Conservation (phyloP, 495 filamentous ascomycete species). For the Massariosphaeria phaeospora region DNA sequence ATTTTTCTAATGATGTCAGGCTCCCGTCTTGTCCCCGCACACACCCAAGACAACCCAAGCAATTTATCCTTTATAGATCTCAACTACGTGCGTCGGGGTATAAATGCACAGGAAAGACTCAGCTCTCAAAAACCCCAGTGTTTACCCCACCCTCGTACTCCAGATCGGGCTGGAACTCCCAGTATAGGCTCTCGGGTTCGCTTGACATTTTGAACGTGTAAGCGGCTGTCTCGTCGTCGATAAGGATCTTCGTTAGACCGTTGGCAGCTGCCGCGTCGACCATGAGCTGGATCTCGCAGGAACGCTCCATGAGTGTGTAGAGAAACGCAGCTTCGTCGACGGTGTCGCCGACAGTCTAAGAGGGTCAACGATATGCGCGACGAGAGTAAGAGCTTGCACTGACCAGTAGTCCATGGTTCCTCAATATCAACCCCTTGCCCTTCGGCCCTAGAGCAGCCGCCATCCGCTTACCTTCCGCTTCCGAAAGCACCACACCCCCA, state of each 20-base stretch:
- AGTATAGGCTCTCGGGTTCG: slow-evolving; percentile 41
- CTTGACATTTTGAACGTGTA: slow-evolving; percentile 40
- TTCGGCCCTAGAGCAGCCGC: slow-evolving; percentile 40
- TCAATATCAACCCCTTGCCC: slow-evolving; percentile 41
- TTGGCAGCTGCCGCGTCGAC: slow-evolving; percentile 42
- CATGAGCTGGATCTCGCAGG: slow-evolving; percentile 41
- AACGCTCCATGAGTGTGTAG: slow-evolving; percentile 42
- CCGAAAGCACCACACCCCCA: slow-evolving; percentile 40
- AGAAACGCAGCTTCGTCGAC: slow-evolving; percentile 43
- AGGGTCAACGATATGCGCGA: not conserved
- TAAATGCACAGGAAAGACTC: no score
- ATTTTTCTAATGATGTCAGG: no score
- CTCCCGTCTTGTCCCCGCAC: no score
- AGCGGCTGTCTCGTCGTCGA: slow-evolving; percentile 39
- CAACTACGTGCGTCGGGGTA: no score
- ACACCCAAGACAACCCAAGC: no score
- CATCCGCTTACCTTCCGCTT: slow-evolving; percentile 40
- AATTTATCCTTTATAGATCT: no score
- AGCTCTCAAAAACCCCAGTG: slow-evolving; percentile 29
- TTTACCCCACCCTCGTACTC: slow-evolving; percentile 39
- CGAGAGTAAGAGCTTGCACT: not conserved
- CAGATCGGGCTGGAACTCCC: slow-evolving; percentile 43
- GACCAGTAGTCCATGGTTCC: slow-evolving; percentile 41
- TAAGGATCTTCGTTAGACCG: slow-evolving; percentile 37
- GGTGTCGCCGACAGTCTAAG: slow-evolving; percentile 40